These are phyloP conservation scores for Arthroderma sp. DNA, from an alignment of 2,329 filamentous ascomycete species.

Conservation along the genomic window DNA sequence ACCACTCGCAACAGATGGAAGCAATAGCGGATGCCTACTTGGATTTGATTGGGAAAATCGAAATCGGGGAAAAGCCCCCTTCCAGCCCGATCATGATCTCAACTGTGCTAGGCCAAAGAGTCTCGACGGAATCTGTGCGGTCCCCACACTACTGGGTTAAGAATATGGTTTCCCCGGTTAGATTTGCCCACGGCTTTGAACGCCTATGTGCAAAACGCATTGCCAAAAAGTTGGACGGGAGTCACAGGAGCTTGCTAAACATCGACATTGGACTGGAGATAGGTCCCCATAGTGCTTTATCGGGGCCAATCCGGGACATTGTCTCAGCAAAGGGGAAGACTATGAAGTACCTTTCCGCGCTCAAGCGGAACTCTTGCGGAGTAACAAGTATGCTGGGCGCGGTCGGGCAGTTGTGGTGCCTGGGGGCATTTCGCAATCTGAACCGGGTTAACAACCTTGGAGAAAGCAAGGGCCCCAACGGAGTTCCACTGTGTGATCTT, in stretches of 20 bases:
- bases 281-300: conserved; percentile 12
- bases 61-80: background rate
- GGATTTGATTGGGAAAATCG: conserved; percentile 3
- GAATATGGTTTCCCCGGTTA: conserved; percentile 3
- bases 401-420: too few relatives aligned
- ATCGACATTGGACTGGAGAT: conserved; percentile 9
- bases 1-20: conserved; percentile 18
- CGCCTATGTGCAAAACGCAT: too few relatives aligned
- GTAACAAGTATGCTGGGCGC: too few relatives aligned
- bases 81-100: conserved; percentile 1
- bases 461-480: too few relatives aligned
- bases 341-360: too few relatives aligned
- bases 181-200: background rate
- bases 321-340: too few relatives aligned
- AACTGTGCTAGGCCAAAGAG: conserved; percentile 3
- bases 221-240: too few relatives aligned
- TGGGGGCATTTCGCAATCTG: too few relatives aligned
- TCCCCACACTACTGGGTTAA: conserved; percentile 1
- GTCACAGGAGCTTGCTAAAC: background rate
- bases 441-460: too few relatives aligned
- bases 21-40: conserved; percentile 10
- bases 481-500: too few relatives aligned
- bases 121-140: conserved; percentile 2
- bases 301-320: conserved; percentile 11
- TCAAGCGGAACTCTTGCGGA: too few relatives aligned